phyloP scores from a whole-genome alignment of 345 rosid species.

The Populus alba region DNA sequence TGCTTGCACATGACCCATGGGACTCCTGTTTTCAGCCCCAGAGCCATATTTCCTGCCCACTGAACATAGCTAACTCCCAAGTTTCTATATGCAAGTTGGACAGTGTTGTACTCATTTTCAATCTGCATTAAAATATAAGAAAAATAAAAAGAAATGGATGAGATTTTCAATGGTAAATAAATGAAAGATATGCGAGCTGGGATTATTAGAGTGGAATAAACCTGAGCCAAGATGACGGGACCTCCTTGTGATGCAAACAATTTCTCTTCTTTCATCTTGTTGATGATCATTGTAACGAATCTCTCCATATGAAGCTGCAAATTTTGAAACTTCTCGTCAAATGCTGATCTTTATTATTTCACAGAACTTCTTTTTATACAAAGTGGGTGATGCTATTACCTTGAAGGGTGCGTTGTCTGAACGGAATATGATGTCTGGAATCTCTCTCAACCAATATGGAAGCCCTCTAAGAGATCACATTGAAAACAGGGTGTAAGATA shows the following conservation, averaged over 20 bases:
- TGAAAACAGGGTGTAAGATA: neutral
- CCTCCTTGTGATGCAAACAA: conserved; percentile 77
- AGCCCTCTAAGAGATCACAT: conserved; percentile 55
- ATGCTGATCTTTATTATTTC: neutral
- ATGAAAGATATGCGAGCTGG: neutral
- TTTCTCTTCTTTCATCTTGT: conserved; percentile 45
- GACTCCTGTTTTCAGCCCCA: conserved; percentile 50
- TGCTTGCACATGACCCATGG: conserved; percentile 99
- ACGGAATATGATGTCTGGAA: conserved; percentile 64
- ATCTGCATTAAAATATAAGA: conserved; percentile 42
- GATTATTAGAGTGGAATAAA: neutral
- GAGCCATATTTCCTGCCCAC: conserved; percentile 71
- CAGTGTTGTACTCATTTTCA: conserved; percentile 81
- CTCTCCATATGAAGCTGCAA: conserved; percentile 56
- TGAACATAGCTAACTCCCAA: conserved; percentile 58
- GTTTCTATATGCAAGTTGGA: conserved; percentile 61
- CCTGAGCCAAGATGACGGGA: conserved; percentile 71
- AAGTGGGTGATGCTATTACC: conserved; percentile 36
- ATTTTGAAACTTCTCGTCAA: neutral
- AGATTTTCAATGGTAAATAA: neutral
- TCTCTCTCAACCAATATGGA: conserved; percentile 87
- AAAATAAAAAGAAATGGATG: neutral
- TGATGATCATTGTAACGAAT: conserved; percentile 42
- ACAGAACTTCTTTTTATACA: too few species aligned
- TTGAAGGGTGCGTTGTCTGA: conserved; percentile 72